Base-by-base conservation (phyloP, 2,329 filamentous ascomycete genomes). In the Cytospora chrysosperma region DNA sequence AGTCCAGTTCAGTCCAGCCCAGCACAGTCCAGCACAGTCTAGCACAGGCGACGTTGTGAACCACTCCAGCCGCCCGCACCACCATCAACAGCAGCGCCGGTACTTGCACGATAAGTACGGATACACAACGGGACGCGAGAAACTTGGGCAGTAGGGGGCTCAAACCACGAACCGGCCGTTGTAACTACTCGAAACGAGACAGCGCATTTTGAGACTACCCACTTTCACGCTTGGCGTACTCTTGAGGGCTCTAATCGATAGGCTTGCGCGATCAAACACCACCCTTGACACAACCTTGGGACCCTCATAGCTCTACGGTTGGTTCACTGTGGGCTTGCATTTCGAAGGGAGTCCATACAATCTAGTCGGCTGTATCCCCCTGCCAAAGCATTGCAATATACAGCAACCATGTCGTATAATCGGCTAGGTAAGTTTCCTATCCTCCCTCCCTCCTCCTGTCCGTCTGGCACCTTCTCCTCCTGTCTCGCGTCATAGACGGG, bases 321-420 rank as follows among this genome's bases (percentile, higher is more conserved):
- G 4, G 9, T 30, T n/a, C 30, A 40, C 27, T 55, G 58, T 61
- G 58, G 58, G 58, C 51, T 61, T 55, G 58, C 37, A 54, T 12
- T 28, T 55, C 51, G 21, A 24, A 2, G 9, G 10, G 10, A 47
- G 21, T 13, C 21, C 43, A 12, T 21, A n/a, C n/a, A n/a, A n/a
- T n/a, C n/a, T 12, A 24, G n/a, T 10, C n/a, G 2, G n/a, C 24
- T 6, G 8, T 24, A 24, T 47, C 43, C 43, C 37, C 43, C 43
- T 24, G 43, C n/a, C 56, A 47, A 27, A 37, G 50, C 58, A 60
- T 60, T 60, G 26, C 34, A 59, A 52, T 43, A 61, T 17, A 26
- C 64, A 50, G 56, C 63, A 72, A 77, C 74, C 77, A 90, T 91
- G 87, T 85, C 87, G 74, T 92, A 92, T 80, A 90, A 91, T 80